A percentile compares a stretch with the other conserved stretches of the same genome.
Evolutionary conservation across 192 early-diverging fungal species (phyloP).

Genomic region (Entomortierella beljakovae): DNA sequence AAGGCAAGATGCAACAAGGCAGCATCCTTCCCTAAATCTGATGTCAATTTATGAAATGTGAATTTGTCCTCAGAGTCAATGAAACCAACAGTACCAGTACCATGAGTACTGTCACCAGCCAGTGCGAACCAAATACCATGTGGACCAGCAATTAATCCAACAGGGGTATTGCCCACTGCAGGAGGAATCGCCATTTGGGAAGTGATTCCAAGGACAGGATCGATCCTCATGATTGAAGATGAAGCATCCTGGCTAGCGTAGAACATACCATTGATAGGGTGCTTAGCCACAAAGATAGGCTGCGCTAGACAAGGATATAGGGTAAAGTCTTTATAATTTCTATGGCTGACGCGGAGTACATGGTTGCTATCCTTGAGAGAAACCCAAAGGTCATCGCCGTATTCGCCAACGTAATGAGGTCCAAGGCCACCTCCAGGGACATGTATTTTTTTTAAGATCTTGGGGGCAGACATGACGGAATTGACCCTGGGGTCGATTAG

Average conservation of each 20-base stretch:
- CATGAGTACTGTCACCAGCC: slow-evolving; percentile 6
- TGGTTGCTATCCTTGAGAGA: slow-evolving; percentile 18
- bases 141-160: slow-evolving; percentile 33
- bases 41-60: slow-evolving; percentile 9
- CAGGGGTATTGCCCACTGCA: slow-evolving; percentile 9
- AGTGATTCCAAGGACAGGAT: not conserved
- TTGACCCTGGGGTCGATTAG: slow-evolving; percentile 13
- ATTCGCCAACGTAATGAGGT: slow-evolving; percentile 38
- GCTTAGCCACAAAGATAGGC: slow-evolving; percentile 29
- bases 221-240: slow-evolving; percentile 23
- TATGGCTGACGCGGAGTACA: slow-evolving; percentile 27
- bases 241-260: slow-evolving; percentile 23
- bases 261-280: slow-evolving; percentile 26
- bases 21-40: not conserved
- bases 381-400: slow-evolving; percentile 29
- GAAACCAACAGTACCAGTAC: slow-evolving; percentile 33
- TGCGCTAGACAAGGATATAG: not conserved
- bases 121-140: slow-evolving; percentile 34
- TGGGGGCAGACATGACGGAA: not conserved
- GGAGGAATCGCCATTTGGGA: slow-evolving; percentile 1
- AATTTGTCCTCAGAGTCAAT: slow-evolving; percentile 9
- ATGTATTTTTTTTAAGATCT: slow-evolving; percentile 1
- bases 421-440: slow-evolving; percentile 21
- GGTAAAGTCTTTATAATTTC: slow-evolving; percentile 7
- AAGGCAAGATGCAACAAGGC: slow-evolving; percentile 34